Evolutionary conservation across 2,329 filamentous ascomycete species (phyloP), one percentile per base, ranked within the genome.

Genomic region (Teratosphaeria pseudoeucalypti): DNA sequence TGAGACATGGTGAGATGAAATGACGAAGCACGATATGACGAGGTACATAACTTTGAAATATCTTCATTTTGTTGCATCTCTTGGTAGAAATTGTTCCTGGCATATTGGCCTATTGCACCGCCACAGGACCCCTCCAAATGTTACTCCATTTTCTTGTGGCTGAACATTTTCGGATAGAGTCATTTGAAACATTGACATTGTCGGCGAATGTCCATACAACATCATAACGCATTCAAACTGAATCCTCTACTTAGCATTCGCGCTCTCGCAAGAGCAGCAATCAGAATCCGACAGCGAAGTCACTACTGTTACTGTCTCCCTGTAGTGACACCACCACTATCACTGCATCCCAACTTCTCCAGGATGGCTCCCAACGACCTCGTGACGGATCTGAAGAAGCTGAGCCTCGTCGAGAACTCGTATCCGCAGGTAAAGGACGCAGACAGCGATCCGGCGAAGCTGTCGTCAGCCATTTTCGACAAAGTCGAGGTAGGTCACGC

Each of bases 391-490:
- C 63, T 67, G 55, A 68, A 64, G 62, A 57, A 65, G 12, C 55
- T 65, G 27, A 69, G 62, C 63, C 59, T 73, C 55, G 62, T 74
- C 58, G 60, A 67, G 56, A 67, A 67, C 59, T 69, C 70, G n/a
- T 73, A 70, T 58, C 69, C 71, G 27, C 65, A 71, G 57, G 66
- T 66, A n/a, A 66, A 66, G 54, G 67, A 66, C 26, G 65, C 65
- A 11, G 68, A 68, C 37, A 64, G 64, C 54, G 70, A 73, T 57
- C 65, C 70, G 43, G 65, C 63, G 54, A 73, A 73, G 66, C 66
- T 72, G 39, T 73, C 72, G 1, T 62, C 66, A 14, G 64, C 69
- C 52, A 65, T 73, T 58, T 74, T 72, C 61, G 62, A 69, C 14
- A 59, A 67, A 29, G 65, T 66, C 34, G 71, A 72, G 62, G 70